These are phyloP conservation scores for Tarenaya hassleriana DNA, from an alignment of 345 rosid genomes.

Conservation along the genomic window DNA sequence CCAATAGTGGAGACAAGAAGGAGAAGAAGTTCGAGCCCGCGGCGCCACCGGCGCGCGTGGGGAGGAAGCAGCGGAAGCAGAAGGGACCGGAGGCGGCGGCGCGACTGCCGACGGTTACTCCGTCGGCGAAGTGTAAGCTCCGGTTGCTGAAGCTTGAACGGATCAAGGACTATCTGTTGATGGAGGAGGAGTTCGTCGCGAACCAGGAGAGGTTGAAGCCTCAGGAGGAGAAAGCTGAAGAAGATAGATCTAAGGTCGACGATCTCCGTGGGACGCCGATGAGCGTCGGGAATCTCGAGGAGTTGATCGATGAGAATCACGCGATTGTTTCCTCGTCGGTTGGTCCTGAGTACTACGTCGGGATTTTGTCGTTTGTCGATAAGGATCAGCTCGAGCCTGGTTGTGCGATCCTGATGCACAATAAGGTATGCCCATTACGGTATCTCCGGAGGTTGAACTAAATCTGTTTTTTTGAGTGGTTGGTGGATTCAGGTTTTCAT, in stretches of 20 bases:
- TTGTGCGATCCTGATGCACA: slow-evolving; percentile 94
- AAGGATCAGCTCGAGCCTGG: slow-evolving; percentile 98
- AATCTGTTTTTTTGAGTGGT: not conserved
- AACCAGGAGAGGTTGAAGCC: slow-evolving; percentile 90
- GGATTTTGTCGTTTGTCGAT: slow-evolving; percentile 86
- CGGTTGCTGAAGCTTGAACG: slow-evolving; percentile 76
- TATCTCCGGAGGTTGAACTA: not conserved
- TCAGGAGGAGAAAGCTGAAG: slow-evolving; percentile 95
- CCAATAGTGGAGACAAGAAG: slow-evolving; percentile 71
- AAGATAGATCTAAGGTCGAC: slow-evolving; percentile 86
- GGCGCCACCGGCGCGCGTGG: slow-evolving; percentile 87
- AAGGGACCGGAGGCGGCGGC: slow-evolving; percentile 95
- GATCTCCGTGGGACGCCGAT: slow-evolving; percentile 89
- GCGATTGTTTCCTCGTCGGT: slow-evolving; percentile 91
- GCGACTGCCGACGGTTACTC: slow-evolving; percentile 76
- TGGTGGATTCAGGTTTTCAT: not conserved
- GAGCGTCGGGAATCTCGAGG: slow-evolving; percentile 95
- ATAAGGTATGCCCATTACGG: slow-evolving; percentile 48
- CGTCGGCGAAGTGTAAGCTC: slow-evolving; percentile 76
- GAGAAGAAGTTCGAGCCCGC: slow-evolving; percentile 92
- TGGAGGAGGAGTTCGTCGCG: slow-evolving; percentile 96
- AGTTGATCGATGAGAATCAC: slow-evolving; percentile 93
- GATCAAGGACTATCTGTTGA: slow-evolving; percentile 76
- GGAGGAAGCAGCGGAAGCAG: slow-evolving; percentile 82
- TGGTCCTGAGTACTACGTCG: slow-evolving; percentile 93